Evolutionary conservation across 2,329 filamentous ascomycete species (phyloP).

Genomic region (Beauveria medogensis): DNA sequence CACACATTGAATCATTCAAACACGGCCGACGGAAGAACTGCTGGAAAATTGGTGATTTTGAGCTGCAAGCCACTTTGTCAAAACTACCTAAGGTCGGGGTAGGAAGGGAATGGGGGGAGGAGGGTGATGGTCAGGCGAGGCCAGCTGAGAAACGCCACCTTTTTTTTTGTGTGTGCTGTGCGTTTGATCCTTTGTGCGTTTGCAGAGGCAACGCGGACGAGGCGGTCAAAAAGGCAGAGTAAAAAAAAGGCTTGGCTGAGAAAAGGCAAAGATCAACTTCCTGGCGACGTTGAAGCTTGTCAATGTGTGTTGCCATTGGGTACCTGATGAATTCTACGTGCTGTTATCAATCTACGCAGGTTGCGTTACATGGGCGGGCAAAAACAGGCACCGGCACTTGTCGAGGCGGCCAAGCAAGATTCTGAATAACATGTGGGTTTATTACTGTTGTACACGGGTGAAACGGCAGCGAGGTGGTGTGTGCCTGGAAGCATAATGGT

Average conservation of each 20-base stretch:
- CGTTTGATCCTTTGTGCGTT: not conserved
- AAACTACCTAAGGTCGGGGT: not conserved
- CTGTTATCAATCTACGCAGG: too few relatives aligned
- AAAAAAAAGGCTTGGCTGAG: too few relatives aligned
- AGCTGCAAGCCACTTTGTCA: not conserved
- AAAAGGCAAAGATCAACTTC: too few relatives aligned
- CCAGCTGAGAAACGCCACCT: constrained; percentile 6
- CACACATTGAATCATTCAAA: too few relatives aligned
- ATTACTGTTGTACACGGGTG: not conserved
- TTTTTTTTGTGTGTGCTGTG: not conserved
- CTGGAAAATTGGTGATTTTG: not conserved
- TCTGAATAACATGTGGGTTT: not conserved
- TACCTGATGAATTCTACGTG: not conserved
- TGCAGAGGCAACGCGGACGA: not conserved
- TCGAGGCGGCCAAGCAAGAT: not conserved
- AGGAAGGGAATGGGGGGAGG: not conserved
- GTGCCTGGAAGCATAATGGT: not conserved
- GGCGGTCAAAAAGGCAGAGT: not conserved
- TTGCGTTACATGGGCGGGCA: not conserved
- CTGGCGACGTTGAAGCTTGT: not conserved
- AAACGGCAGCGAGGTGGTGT: not conserved
- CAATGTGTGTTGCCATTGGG: not conserved
- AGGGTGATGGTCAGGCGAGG: not conserved
- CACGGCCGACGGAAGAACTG: too few relatives aligned
- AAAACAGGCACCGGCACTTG: not conserved